Conservation (phyloP, 495 filamentous ascomycete species). For the Lichina pygmaea region DNA sequence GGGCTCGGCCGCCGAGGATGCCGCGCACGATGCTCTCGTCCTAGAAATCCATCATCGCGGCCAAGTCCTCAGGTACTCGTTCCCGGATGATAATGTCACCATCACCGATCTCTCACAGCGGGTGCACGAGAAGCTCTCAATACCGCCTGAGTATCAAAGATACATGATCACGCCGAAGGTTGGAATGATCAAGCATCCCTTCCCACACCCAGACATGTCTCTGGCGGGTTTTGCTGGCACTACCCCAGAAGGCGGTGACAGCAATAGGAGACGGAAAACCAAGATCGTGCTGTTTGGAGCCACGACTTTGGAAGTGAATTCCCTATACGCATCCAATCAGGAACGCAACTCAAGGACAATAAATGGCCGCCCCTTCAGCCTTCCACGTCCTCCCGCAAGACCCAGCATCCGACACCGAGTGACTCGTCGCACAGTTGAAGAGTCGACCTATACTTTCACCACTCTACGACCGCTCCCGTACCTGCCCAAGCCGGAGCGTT, state of each 20-base stretch:
- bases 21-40: background rate
- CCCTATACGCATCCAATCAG: slow-evolving; percentile 11
- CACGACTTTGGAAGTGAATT: slow-evolving; percentile 21
- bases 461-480: slow-evolving; percentile 47
- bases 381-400: slow-evolving; percentile 6
- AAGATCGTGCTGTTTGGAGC: slow-evolving; percentile 38
- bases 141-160: slow-evolving; percentile 46
- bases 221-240: slow-evolving; percentile 18
- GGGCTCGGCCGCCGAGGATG: background rate
- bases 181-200: slow-evolving; percentile 38
- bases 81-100: slow-evolving; percentile 18
- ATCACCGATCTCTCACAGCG: slow-evolving; percentile 31
- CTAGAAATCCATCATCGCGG: slow-evolving; percentile 22
- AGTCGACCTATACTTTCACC: slow-evolving; percentile 52
- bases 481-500: slow-evolving; percentile 44
- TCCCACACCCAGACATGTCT: slow-evolving; percentile 22
- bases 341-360: too few relatives aligned
- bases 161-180: slow-evolving; percentile 43
- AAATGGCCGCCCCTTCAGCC: too few relatives aligned
- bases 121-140: slow-evolving; percentile 26
- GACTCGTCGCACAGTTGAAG: slow-evolving; percentile 5
- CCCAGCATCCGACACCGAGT: slow-evolving; percentile 10
- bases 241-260: background rate
- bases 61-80: slow-evolving; percentile 15
- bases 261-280: slow-evolving; percentile 9